Evolutionary conservation across 257 asterid species (phyloP).

Genomic region (Scutellaria minor): DNA sequence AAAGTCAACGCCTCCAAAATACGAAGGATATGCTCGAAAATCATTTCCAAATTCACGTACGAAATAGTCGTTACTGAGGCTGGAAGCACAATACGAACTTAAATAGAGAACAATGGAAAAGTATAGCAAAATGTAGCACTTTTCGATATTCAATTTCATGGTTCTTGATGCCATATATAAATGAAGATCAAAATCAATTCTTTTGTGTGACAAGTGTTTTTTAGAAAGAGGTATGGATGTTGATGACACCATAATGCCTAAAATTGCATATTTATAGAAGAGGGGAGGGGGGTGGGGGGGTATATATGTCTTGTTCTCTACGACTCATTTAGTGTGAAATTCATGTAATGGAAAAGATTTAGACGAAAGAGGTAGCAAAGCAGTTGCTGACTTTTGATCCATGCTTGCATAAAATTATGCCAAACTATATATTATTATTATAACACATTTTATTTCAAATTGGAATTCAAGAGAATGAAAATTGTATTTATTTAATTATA

Average conservation of each 20-base stretch:
- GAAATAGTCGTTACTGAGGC: slow-evolving; percentile 28
- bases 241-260: slow-evolving; percentile 30
- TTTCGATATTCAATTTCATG: slow-evolving; percentile 38
- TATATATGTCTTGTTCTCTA: slow-evolving; percentile 35
- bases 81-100: slow-evolving; percentile 24
- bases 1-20: slow-evolving; percentile 30
- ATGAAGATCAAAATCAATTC: not conserved
- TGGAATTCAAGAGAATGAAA: too few species aligned
- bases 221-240: slow-evolving; percentile 36
- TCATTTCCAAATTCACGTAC: slow-evolving; percentile 48
- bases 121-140: slow-evolving; percentile 28
- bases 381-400: slow-evolving; percentile 51
- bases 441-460: not conserved
- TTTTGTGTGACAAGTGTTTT: slow-evolving; percentile 21
- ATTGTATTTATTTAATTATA: too few species aligned
- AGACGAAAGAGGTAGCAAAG: slow-evolving; percentile 39
- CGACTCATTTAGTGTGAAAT: slow-evolving; percentile 49
- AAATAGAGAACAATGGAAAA: slow-evolving; percentile 25
- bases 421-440: slow-evolving; percentile 8
- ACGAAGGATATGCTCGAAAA: slow-evolving; percentile 51
- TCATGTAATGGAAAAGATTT: slow-evolving; percentile 43
- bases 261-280: slow-evolving; percentile 48
- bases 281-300: not conserved
- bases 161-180: not conserved
- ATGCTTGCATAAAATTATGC: slow-evolving; percentile 39